Percentiles rank a stretch among this genome's conserved stretches.
phyloP scores from a whole-genome alignment of 768 basidiomycete species.

The Macrocybe gigantea region DNA sequence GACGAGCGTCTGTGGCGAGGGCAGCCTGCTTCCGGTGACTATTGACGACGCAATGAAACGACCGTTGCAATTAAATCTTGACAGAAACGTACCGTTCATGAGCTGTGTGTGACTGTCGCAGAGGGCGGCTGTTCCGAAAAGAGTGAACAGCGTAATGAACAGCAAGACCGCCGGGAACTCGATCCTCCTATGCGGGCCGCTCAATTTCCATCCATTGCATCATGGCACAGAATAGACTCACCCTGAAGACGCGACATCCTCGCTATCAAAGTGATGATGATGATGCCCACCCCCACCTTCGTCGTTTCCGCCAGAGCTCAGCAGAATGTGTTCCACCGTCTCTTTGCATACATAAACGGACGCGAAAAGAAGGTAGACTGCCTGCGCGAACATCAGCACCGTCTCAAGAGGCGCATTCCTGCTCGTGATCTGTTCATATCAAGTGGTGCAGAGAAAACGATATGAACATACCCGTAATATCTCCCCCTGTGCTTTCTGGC shows the following conservation, averaged over 20 bases:
- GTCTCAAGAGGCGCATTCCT: slow-evolving; percentile 68
- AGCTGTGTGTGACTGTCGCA: slow-evolving; percentile 64
- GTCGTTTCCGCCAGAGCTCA: slow-evolving; percentile 50
- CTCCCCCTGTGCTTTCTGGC: slow-evolving; percentile 38
- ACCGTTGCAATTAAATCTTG: neutral
- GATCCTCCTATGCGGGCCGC: slow-evolving; percentile 34
- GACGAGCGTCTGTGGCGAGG: slow-evolving; percentile 44
- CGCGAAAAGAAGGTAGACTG: slow-evolving; percentile 91
- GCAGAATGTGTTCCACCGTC: slow-evolving; percentile 85
- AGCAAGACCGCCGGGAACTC: slow-evolving; percentile 61
- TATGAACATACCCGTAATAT: slow-evolving; percentile 32
- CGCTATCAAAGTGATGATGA: slow-evolving; percentile 53
- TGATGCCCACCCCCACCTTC: slow-evolving; percentile 33
- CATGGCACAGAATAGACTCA: slow-evolving; percentile 13
- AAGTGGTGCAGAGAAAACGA: neutral
- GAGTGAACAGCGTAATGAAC: slow-evolving; percentile 48
- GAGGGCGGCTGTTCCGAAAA: slow-evolving; percentile 48
- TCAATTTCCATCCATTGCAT: slow-evolving; percentile 36
- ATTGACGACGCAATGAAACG: slow-evolving; percentile 1
- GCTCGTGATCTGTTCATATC: slow-evolving; percentile 5
- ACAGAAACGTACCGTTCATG: slow-evolving; percentile 46
- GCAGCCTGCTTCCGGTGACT: slow-evolving; percentile 61
- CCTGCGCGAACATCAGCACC: slow-evolving; percentile 79
- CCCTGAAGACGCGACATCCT: slow-evolving; percentile 41
- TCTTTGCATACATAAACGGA: slow-evolving; percentile 97